Conservation (phyloP, 768 basidiomycete genomes). For the Chalciporus pseudorubinellus region DNA sequence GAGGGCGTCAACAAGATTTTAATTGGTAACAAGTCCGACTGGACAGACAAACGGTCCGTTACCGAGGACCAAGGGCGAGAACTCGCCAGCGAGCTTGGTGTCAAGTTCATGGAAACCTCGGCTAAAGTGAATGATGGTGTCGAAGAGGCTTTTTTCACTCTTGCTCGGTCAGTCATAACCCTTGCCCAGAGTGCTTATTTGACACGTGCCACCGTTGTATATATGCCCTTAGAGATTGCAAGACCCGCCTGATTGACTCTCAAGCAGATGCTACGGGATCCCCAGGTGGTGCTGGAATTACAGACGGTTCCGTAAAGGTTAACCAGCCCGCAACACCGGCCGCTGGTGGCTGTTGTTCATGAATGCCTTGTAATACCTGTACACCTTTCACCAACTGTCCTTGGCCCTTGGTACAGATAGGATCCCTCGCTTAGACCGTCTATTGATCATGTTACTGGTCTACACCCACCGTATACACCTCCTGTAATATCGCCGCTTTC, state of each 20-base stretch:
- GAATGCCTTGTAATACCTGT: constrained; percentile 13
- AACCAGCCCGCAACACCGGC: constrained; percentile 53
- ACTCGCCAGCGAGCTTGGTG: constrained; percentile 89
- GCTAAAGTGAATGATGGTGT: constrained; percentile 98
- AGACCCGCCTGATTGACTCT: constrained; percentile 94
- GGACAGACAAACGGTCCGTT: constrained; percentile 93
- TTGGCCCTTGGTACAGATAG: constrained; percentile 3
- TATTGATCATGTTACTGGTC: constrained; percentile 10
- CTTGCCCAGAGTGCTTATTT: neutral
- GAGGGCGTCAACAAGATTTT: constrained; percentile 99
- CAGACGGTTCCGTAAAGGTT: constrained; percentile 62
- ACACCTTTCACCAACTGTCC: constrained; percentile 1
- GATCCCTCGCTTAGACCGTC: constrained; percentile 4
- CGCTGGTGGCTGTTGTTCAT: constrained; percentile 54
- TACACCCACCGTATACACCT: constrained; percentile 9
- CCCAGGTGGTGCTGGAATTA: constrained; percentile 33
- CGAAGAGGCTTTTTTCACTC: constrained; percentile 97
- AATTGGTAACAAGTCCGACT: constrained; percentile 98
- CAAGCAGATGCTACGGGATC: constrained; percentile 62
- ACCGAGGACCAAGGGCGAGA: constrained; percentile 89
- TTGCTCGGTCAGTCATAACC: constrained; percentile 73
- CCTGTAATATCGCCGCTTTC: constrained; percentile 19
- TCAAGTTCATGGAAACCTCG: constrained; percentile 96
- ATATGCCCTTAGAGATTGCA: constrained; percentile 91
- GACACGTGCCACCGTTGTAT: neutral